Conservation (phyloP, 768 basidiomycete genomes). For the Dacryopinax spathularia region DNA sequence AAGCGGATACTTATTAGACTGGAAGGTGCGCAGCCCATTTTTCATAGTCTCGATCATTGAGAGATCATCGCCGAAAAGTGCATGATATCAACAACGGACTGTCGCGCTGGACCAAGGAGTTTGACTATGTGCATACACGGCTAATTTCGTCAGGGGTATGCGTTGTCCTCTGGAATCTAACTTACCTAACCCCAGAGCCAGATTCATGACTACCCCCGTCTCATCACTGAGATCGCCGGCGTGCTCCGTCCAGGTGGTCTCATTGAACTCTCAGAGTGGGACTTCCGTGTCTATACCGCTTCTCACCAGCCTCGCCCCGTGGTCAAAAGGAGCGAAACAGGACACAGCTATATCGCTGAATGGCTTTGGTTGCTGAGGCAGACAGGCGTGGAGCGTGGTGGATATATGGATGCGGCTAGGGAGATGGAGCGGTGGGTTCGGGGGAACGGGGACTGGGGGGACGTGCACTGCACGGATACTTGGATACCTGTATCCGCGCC, state of each 20-base stretch:
- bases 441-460: not conserved
- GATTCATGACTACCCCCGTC: constrained; percentile 51
- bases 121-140: not conserved
- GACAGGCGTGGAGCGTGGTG: constrained; percentile 44
- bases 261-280: constrained; percentile 51
- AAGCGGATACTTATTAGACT: not conserved
- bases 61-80: too few species aligned
- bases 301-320: constrained; percentile 22
- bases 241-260: constrained; percentile 60
- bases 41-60: not conserved
- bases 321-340: not conserved
- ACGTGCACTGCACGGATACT: not conserved
- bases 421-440: constrained; percentile 42
- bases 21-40: not conserved
- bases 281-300: constrained; percentile 48
- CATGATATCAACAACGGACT: not conserved
- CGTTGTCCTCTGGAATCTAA: not conserved
- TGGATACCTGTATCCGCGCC: not conserved
- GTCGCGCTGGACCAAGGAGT: not conserved
- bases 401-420: constrained; percentile 46
- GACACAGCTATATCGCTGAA: not conserved
- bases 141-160: not conserved
- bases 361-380: constrained; percentile 19
- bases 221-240: constrained; percentile 53
- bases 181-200: constrained; percentile 17